Conservation (phyloP, 108 stramenopile species). For the Nannochloropsis salina region DNA sequence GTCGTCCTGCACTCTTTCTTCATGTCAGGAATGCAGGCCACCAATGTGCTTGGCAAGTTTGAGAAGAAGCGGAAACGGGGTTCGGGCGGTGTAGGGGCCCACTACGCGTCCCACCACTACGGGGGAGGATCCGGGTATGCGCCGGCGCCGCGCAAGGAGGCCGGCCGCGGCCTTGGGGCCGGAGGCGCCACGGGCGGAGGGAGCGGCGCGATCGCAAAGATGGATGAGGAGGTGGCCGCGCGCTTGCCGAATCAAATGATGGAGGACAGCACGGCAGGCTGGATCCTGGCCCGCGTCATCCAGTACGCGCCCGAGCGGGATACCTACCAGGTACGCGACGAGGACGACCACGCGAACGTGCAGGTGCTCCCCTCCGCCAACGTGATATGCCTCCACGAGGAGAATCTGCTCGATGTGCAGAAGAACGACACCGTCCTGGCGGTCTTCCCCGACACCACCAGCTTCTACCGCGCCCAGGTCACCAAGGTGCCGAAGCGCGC, state of each 20-base stretch:
- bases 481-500: constrained; percentile 35
- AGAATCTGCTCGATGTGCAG: constrained; percentile 64
- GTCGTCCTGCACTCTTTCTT: constrained; percentile 17
- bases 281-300: constrained; percentile 40
- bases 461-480: constrained; percentile 84
- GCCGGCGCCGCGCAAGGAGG: background rate
- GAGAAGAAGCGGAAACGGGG: constrained; percentile 9
- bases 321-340: constrained; percentile 37
- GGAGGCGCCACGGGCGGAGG: background rate
- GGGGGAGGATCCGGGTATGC: background rate
- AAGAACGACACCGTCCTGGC: constrained; percentile 87
- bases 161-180: background rate
- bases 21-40: constrained; percentile 13
- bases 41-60: background rate
- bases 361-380: constrained; percentile 23
- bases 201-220: background rate
- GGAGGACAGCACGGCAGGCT: background rate
- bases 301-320: constrained; percentile 32
- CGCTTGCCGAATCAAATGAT: background rate
- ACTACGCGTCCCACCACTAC: constrained; percentile 6
- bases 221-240: constrained; percentile 18
- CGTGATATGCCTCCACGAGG: constrained; percentile 51
- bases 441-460: constrained; percentile 96
- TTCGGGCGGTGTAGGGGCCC: background rate
- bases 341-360: constrained; percentile 31